Conservation (phyloP, 1,139 yeast species). For the Hemisphaericaspora subhashii region DNA sequence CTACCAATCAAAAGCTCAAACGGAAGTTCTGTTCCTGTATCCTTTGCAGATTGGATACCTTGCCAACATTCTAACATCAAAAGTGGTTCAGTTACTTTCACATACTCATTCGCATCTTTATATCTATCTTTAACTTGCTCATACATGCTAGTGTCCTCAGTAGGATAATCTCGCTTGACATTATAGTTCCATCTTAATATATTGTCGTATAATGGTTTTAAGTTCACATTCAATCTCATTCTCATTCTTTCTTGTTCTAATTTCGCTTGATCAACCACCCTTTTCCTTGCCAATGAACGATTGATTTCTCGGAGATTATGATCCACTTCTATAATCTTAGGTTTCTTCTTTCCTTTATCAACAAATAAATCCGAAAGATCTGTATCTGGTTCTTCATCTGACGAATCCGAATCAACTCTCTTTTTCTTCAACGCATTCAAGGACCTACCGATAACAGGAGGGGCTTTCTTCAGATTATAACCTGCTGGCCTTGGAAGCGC, state of each 20-base stretch:
- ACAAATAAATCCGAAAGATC: slow-evolving; percentile 46
- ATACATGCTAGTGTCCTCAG: slow-evolving; percentile 41
- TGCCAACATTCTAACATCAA: slow-evolving; percentile 93
- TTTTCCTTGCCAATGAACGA: slow-evolving; percentile 15
- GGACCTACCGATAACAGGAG: slow-evolving; percentile 31
- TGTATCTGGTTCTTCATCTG: slow-evolving; percentile 35
- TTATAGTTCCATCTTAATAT: slow-evolving; percentile 80
- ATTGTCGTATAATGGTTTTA: slow-evolving; percentile 70
- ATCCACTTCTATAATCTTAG: slow-evolving; percentile 42
- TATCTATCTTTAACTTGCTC: slow-evolving; percentile 48
- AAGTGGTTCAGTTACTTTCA: slow-evolving; percentile 70
- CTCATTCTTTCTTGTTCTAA: slow-evolving; percentile 79
- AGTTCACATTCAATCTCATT: slow-evolving; percentile 71
- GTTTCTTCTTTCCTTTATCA: slow-evolving; percentile 30
- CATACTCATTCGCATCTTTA: slow-evolving; percentile 60
- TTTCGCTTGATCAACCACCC: slow-evolving; percentile 42
- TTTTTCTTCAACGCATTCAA: slow-evolving; percentile 33
- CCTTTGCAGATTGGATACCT: slow-evolving; percentile 72
- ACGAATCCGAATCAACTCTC: slow-evolving; percentile 32
- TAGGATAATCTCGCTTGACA: slow-evolving; percentile 57
- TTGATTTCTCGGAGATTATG: slow-evolving; percentile 35
- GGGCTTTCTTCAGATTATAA: slow-evolving; percentile 50
- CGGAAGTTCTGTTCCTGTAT: slow-evolving; percentile 61
- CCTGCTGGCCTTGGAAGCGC: slow-evolving; percentile 85
- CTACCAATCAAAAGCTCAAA: slow-evolving; percentile 74